These are phyloP conservation scores for Chenopodium berlandieri DNA, from an alignment of 148 eudicot species.

Conservation along the genomic window DNA sequence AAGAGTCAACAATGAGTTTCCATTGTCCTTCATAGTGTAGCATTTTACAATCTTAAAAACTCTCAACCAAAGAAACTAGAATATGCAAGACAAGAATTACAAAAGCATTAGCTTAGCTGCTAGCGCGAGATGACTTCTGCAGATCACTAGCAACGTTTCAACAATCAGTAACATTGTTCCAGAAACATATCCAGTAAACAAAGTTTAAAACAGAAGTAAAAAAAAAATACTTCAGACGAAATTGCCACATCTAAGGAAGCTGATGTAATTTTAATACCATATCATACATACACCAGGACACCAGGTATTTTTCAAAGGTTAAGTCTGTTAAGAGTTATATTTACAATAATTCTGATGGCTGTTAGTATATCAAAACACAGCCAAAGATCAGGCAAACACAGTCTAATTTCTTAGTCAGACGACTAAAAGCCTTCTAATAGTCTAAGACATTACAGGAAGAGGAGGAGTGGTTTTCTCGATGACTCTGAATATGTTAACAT, in stretches of 20 bases:
- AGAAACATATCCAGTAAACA: no score
- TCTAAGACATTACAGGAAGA: neutral
- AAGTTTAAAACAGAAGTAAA: no score
- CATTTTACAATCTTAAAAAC: no score
- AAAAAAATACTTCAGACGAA: no score
- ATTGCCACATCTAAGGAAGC: neutral
- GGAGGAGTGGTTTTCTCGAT: neutral
- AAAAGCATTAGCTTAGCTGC: no score
- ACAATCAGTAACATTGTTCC: no score
- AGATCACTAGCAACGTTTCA: no score
- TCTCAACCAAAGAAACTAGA: no score
- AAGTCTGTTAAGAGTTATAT: neutral
- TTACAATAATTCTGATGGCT: neutral
- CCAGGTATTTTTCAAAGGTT: neutral
- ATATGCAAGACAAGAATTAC: no score
- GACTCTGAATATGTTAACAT: conserved; percentile 11
- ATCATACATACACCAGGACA: neutral
- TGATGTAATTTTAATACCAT: neutral
- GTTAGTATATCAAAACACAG: neutral
- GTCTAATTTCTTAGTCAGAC: neutral
- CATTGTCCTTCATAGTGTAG: no score
- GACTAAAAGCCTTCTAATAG: neutral
- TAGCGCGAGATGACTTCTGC: no score
- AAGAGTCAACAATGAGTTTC: no score
- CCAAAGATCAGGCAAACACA: neutral